Conservation (phyloP, 176 grass and related monocot genomes). For the Avena sativa region DNA sequence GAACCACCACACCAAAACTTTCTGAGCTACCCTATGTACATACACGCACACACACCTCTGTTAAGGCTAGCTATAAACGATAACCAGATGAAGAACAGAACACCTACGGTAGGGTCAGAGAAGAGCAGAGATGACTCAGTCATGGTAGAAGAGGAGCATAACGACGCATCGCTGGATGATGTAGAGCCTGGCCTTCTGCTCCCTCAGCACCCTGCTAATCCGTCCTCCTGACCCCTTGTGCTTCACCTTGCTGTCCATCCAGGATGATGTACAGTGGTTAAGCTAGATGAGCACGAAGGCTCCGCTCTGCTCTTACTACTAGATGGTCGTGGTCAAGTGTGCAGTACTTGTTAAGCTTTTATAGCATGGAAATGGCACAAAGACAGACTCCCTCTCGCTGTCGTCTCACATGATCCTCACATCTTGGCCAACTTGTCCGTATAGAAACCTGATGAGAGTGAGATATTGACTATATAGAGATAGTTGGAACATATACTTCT, state of each 20-base stretch:
- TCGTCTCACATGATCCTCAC: not conserved
- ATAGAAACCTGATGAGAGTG: not conserved
- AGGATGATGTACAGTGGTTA: too few relatives aligned
- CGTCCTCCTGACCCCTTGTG: slow-evolving; percentile 38
- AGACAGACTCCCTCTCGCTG: not conserved
- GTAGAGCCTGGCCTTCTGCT: slow-evolving; percentile 55
- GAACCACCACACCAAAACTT: slow-evolving; percentile 8
- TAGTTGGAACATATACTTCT: not conserved
- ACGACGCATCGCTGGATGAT: slow-evolving; percentile 65
- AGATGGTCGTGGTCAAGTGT: not conserved
- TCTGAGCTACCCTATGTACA: not conserved
- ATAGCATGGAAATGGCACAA: slow-evolving; percentile 22
- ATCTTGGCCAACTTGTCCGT: not conserved
- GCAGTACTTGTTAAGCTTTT: slow-evolving; percentile 39
- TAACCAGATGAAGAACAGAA: not conserved
- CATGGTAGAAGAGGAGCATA: slow-evolving; percentile 71
- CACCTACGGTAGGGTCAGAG: slow-evolving; percentile 21
- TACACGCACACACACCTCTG: slow-evolving; percentile 30
- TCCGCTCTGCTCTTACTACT: not conserved
- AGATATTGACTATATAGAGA: not conserved
- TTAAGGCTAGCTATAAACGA: slow-evolving; percentile 29
- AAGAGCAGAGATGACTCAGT: slow-evolving; percentile 30
- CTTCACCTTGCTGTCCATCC: slow-evolving; percentile 47
- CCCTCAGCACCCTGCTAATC: slow-evolving; percentile 51
- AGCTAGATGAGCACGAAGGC: not conserved